Percentiles rank a stretch among this genome's conserved stretches.
These are phyloP conservation scores for Sporothrix mexicana DNA, from an alignment of 2,329 filamentous ascomycete genomes.

Conservation along the genomic window DNA sequence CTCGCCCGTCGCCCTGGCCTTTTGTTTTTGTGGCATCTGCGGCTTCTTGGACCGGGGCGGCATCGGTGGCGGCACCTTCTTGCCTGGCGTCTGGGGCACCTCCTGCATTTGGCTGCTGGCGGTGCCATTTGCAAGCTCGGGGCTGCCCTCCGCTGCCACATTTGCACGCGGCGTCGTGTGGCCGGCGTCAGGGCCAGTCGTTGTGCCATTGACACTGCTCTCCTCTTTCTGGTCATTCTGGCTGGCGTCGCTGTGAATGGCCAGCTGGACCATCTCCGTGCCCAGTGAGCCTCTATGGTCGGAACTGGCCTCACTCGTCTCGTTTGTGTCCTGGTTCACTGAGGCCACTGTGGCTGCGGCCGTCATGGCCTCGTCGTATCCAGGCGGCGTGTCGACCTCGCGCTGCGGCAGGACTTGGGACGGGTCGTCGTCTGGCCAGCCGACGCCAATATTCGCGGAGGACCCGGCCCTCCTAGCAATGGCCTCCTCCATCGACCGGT, in stretches of 20 bases:
- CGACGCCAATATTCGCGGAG: too few species aligned
- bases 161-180: background rate
- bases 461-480: background rate
- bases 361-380: background rate
- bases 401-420: background rate
- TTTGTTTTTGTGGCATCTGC: constrained; percentile 2
- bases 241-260: constrained; percentile 23
- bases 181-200: background rate
- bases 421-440: background rate
- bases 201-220: background rate
- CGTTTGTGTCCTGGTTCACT: background rate
- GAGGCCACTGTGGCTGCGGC: background rate
- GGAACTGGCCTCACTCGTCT: background rate
- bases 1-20: background rate
- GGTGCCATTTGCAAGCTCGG: background rate
- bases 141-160: background rate
- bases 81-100: constrained; percentile 12
- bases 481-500: constrained; percentile 15
- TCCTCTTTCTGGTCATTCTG: background rate
- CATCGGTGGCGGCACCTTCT: background rate
- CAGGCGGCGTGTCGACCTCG: background rate
- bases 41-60: constrained; percentile 5
- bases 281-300: constrained; percentile 5
- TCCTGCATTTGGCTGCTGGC: background rate
- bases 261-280: constrained; percentile 37